Percentiles rank a stretch among this genome's conserved stretches.
These are phyloP conservation scores for Luvunga scandens DNA, from an alignment of 345 rosid genomes.

Conservation along the genomic window DNA sequence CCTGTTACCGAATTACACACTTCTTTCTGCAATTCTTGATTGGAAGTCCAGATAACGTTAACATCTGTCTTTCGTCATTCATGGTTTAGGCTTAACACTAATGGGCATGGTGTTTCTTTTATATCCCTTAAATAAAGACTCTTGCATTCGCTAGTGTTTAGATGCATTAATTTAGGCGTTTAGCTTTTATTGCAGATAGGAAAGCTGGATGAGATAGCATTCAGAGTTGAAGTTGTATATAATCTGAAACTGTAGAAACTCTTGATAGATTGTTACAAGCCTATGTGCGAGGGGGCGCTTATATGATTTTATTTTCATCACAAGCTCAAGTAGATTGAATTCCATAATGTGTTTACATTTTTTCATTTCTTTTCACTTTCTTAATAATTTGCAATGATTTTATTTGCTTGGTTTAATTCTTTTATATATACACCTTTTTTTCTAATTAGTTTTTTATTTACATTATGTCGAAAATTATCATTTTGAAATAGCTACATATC, in stretches of 20 bases:
- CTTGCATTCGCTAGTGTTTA: background rate
- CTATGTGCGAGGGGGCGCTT: background rate
- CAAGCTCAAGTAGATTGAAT: background rate
- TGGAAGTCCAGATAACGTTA: slow-evolving; percentile 52
- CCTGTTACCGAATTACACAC: slow-evolving; percentile 64
- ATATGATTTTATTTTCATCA: background rate
- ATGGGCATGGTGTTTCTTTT: background rate
- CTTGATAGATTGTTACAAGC: background rate
- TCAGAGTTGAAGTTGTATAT: background rate
- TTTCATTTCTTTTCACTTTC: no score
- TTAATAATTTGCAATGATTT: no score
- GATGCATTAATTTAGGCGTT: background rate
- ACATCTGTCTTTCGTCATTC: background rate
- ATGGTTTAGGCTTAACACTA: background rate
- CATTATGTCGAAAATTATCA: no score
- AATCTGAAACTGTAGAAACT: background rate
- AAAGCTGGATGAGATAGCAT: background rate
- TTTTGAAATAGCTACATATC: no score
- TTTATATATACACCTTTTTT: no score
- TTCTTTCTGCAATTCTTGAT: slow-evolving; percentile 59
- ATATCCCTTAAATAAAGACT: background rate
- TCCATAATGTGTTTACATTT: no score
- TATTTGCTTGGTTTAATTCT: no score
- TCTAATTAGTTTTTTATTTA: no score
- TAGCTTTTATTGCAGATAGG: background rate